A percentile compares a stretch with the other conserved stretches of the same genome.
phyloP scores from a whole-genome alignment of 1,284 basidiomycete species.

The Cryptococcus sp. region DNA sequence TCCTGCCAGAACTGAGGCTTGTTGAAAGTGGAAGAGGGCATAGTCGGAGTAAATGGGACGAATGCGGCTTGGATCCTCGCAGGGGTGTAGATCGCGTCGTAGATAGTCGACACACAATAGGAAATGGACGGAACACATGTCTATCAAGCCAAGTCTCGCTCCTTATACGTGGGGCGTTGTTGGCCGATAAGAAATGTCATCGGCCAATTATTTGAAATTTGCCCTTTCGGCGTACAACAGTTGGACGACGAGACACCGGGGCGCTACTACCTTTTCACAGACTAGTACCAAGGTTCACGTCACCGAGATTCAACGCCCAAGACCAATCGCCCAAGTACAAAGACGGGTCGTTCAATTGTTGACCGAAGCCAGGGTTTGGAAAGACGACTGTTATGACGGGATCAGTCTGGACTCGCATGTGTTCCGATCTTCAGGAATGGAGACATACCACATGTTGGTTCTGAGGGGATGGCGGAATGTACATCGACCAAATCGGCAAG shows the following conservation, averaged over 20 bases:
- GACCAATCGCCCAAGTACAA: constrained; percentile 5
- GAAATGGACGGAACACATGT: no score
- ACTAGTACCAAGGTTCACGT: no score
- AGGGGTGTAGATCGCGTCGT: no score
- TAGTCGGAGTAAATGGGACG: background rate
- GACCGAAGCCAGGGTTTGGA: background rate
- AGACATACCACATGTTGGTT: background rate
- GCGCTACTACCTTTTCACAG: background rate
- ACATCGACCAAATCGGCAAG: background rate
- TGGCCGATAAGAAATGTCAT: background rate
- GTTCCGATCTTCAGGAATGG: no score
- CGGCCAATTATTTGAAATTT: background rate
- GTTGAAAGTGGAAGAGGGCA: constrained; percentile 13
- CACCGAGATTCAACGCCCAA: constrained; percentile 7
- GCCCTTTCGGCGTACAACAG: background rate
- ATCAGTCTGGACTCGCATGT: background rate
- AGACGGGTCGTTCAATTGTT: background rate
- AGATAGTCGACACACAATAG: no score
- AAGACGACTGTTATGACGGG: background rate
- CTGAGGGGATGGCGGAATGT: background rate
- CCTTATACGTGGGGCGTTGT: background rate
- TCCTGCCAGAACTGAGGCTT: constrained; percentile 27
- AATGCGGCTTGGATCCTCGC: no score
- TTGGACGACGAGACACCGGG: no score
- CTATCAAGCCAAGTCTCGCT: no score